These are phyloP conservation scores for Senna tora DNA, from an alignment of 306 rosid species.

Conservation along the genomic window DNA sequence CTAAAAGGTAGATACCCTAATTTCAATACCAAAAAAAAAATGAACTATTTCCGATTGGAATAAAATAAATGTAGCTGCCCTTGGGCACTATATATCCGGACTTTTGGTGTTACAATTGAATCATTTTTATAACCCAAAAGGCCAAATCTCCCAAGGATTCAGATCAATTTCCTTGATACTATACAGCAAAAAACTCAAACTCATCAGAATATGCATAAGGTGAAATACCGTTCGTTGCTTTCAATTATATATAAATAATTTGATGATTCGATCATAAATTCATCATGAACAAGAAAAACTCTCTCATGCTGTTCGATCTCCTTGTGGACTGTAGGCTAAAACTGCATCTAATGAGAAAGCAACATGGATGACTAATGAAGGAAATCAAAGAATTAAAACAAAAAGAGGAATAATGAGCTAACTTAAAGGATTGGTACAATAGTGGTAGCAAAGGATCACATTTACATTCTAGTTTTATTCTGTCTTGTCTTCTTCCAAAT, in stretches of 20 bases:
- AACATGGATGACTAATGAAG: slow-evolving; percentile 20
- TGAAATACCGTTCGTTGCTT: not conserved
- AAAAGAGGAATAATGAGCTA: slow-evolving; percentile 24
- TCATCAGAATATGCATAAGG: too few species aligned
- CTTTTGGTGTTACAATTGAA: too few species aligned
- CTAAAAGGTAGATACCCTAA: too few species aligned
- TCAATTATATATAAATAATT: slow-evolving; percentile 13
- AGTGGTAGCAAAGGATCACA: slow-evolving; percentile 33
- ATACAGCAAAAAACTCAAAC: too few species aligned
- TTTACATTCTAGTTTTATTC: slow-evolving; percentile 49
- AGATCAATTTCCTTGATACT: too few species aligned
- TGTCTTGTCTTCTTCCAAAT: slow-evolving; percentile 87
- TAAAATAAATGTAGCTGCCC: too few species aligned
- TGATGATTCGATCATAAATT: not conserved
- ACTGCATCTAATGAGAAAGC: slow-evolving; percentile 5
- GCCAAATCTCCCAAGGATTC: too few species aligned
- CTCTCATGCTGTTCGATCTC: slow-evolving; percentile 6
- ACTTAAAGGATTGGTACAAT: slow-evolving; percentile 37
- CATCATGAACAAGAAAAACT: not conserved
- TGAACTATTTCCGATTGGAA: too few species aligned
- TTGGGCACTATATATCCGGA: too few species aligned
- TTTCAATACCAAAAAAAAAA: too few species aligned
- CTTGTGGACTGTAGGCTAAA: not conserved
- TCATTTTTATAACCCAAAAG: too few species aligned
- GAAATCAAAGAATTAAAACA: slow-evolving; percentile 27